phyloP scores from a whole-genome alignment of 257 asterid genomes.

The Plectranthus barbatus region DNA sequence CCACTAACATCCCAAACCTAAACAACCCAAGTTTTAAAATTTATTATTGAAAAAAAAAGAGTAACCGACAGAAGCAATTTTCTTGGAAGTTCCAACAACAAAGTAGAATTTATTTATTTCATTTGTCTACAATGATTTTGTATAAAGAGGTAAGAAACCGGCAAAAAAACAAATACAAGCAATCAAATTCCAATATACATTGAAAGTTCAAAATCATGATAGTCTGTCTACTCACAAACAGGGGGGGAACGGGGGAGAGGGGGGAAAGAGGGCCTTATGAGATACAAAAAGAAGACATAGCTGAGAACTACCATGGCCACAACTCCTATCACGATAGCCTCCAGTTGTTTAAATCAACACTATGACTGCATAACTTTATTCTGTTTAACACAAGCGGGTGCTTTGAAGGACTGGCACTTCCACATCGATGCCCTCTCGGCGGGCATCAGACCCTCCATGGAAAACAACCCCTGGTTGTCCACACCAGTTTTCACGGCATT shows the following conservation, averaged over 20 bases:
- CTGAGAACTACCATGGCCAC: slow-evolving; percentile 36
- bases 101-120: too few species aligned
- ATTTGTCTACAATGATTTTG: slow-evolving; percentile 9
- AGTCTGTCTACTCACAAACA: slow-evolving; percentile 38
- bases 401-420: slow-evolving; percentile 82
- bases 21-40: too few species aligned
- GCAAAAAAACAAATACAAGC: slow-evolving; percentile 40
- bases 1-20: too few species aligned
- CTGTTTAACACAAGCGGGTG: slow-evolving; percentile 58
- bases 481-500: slow-evolving; percentile 3
- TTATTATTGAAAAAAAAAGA: too few species aligned
- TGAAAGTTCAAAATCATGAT: slow-evolving; percentile 34
- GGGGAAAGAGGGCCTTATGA: slow-evolving; percentile 19
- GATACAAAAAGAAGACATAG: slow-evolving; percentile 26
- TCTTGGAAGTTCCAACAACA: too few species aligned
- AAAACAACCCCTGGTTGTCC: slow-evolving; percentile 29
- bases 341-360: slow-evolving; percentile 26
- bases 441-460: slow-evolving; percentile 27
- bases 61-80: too few species aligned
- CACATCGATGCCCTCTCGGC: slow-evolving; percentile 55
- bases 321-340: slow-evolving; percentile 37
- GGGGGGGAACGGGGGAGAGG: background rate
- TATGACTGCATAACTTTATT: slow-evolving; percentile 76
- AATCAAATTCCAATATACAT: slow-evolving; percentile 50
- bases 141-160: slow-evolving; percentile 14